These are phyloP conservation scores for Sclerotinia sclerotiorum DNA, from an alignment of 2,329 filamentous ascomycete species.

Conservation along the genomic window DNA sequence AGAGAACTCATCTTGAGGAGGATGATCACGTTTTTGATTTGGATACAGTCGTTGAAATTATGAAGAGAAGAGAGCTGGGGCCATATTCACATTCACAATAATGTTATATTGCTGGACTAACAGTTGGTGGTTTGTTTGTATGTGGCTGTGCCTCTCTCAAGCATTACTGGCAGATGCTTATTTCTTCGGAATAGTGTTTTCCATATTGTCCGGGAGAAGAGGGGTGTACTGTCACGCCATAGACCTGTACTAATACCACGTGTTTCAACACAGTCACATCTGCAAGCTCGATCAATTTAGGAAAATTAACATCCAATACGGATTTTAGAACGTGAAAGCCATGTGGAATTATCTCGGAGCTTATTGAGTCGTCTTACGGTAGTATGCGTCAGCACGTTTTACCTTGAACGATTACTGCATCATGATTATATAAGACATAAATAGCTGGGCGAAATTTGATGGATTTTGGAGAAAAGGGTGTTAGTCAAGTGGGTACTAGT, in stretches of 20 bases:
- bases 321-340: neutral
- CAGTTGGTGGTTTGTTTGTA: neutral
- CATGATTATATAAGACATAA: too few relatives aligned
- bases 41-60: neutral
- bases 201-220: neutral
- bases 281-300: too few relatives aligned
- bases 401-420: too few relatives aligned
- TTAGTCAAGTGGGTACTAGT: too few relatives aligned
- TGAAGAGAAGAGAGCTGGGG: neutral
- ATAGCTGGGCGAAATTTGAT: too few relatives aligned
- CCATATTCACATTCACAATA: neutral
- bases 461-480: too few relatives aligned
- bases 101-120: neutral
- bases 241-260: neutral
- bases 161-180: neutral
- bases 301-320: neutral
- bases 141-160: neutral
- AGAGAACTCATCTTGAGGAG: neutral
- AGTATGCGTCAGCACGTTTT: too few relatives aligned
- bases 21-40: neutral
- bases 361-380: neutral
- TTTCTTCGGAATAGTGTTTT: neutral
- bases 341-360: too few relatives aligned
- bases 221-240: neutral
- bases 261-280: neutral